Base-by-base conservation (phyloP, 2,329 filamentous ascomycete species). In the Nemania serpens region DNA sequence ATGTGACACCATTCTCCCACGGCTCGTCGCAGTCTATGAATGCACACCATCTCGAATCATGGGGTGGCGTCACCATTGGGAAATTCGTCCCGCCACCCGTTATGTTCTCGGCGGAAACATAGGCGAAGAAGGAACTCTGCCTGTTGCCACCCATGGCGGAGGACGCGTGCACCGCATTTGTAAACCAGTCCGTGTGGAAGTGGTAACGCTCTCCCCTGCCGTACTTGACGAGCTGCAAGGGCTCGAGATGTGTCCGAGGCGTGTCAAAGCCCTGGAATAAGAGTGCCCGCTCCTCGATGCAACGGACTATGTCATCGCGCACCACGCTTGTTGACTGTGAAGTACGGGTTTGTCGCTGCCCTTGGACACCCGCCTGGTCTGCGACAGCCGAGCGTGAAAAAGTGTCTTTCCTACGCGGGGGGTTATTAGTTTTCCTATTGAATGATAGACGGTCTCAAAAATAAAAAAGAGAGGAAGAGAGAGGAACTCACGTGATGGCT, bases 171-270 rank as follows among this genome's bases (percentile, higher is more conserved):
- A 70, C 64, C 1, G 73, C 67, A 54, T 77, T 75, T 3, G 76
- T 76, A 71, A 80, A 82, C 81, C 81, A 82, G 71, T 83, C 81
- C 3, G 79, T 81, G 71, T 82, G 81, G 67, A 78, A 80, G 66
- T 81, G 78, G 69, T 80, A 82, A 57, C 75, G 77, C 66, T 80
- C 77, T 13, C 77, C 77, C 11, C 68, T 62, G 34, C 70, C 76
- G 66, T 83, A 82, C 64, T 76, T 77, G 55, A 82, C 80, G 3
- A 82, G 76, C 68, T 82, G 80, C 12, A 82, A 68, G 0, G 80
- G 79, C 70, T 82, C 79, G 10, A 82, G 73, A 57, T 79, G 73
- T 2, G 66, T 59, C 33, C 72, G 75, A 1, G 74, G 69, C 9
- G 72, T 66, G 63, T 76, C 73, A 58, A 77, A 75, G 59, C 80